Conservation (phyloP, 768 basidiomycete species). For the Tylopilus subfusipes region DNA sequence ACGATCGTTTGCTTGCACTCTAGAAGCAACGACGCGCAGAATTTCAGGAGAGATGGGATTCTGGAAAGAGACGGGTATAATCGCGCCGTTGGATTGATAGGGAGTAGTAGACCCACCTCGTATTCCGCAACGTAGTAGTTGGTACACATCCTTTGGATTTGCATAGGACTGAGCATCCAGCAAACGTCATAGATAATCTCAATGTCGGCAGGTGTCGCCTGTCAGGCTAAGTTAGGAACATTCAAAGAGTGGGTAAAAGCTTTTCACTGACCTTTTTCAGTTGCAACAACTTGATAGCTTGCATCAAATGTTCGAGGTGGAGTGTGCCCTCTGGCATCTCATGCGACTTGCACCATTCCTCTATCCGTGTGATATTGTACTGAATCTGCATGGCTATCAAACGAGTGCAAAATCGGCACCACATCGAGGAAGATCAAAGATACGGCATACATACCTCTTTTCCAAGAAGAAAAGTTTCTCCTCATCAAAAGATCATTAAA, state of each 20-base stretch:
- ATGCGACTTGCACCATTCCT: slow-evolving; percentile 99
- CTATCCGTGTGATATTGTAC: slow-evolving; percentile 96
- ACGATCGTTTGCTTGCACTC: slow-evolving; percentile 94
- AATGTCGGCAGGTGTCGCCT: slow-evolving; percentile 93
- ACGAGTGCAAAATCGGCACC: not conserved
- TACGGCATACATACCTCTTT: slow-evolving; percentile 67
- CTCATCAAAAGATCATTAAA: slow-evolving; percentile 99
- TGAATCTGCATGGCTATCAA: slow-evolving; percentile 97
- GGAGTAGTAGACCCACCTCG: slow-evolving; percentile 56
- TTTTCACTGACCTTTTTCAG: slow-evolving; percentile 80
- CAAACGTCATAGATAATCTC: slow-evolving; percentile 99
- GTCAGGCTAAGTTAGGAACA: slow-evolving; percentile 6
- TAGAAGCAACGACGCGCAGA: slow-evolving; percentile 90
- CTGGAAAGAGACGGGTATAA: slow-evolving; percentile 36
- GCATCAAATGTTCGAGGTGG: slow-evolving; percentile 98
- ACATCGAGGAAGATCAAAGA: not conserved
- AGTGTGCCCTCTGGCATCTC: slow-evolving; percentile 99
- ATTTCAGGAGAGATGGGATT: slow-evolving; percentile 98
- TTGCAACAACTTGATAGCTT: slow-evolving; percentile 96
- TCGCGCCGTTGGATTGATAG: not conserved
- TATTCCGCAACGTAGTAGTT: slow-evolving; percentile 99
- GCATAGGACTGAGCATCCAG: slow-evolving; percentile 99
- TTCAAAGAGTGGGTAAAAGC: not conserved
- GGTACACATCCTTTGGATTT: slow-evolving; percentile 98
- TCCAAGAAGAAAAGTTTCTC: slow-evolving; percentile 99